Base-by-base conservation (phyloP, 495 filamentous ascomycete species). In the Aspergillus panamensis region DNA sequence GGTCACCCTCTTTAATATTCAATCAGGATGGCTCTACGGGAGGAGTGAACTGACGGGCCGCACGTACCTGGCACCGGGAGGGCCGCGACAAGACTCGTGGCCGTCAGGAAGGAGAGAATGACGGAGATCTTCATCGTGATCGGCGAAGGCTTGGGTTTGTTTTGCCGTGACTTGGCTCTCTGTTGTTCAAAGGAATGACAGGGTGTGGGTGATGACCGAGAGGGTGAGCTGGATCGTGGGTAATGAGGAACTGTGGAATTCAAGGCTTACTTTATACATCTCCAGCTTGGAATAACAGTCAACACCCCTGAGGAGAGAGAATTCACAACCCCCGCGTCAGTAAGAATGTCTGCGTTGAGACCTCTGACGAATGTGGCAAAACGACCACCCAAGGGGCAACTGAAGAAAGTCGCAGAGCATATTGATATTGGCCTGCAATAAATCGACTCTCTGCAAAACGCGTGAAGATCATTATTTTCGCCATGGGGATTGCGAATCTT, bases 41-140 rank as follows among this genome's bases (percentile, higher is more conserved):
- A n/a, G 7, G 42, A 6, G 42, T 8, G 6, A 10, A 45, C n/a
- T 19, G 17, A 16, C 35, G n/a, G 13, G 48, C 32, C 32, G 32
- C 33, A 53, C 33, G 10, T 53, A 53, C 50, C 33, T 2, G 29
- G 6, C n/a, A 29, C 16, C 10, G 50, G 50, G 33, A 29, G 33
- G 21, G 50, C 50, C 7, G 33, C 35, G 39, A 53, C 50, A 21
- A 53, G 20, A 40, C 50, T 40, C 13, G 50, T 19, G 50, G 39
- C 32, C 13, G 50, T 31, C 12, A 53, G 33, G 50, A 53, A 14
- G 33, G 50, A 53, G 17, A 53, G 33, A 25, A 53, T 17, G 40
- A 40, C 21, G 20, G 33, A 53, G 50, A 16, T 40, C 50, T 40
- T 53, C 50, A 53, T 53, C 17, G 42, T 45, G 42, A 5, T 16